These are phyloP conservation scores for Picochlorum sp. DNA, from an alignment of 139 green algal species.

Conservation along the genomic window DNA sequence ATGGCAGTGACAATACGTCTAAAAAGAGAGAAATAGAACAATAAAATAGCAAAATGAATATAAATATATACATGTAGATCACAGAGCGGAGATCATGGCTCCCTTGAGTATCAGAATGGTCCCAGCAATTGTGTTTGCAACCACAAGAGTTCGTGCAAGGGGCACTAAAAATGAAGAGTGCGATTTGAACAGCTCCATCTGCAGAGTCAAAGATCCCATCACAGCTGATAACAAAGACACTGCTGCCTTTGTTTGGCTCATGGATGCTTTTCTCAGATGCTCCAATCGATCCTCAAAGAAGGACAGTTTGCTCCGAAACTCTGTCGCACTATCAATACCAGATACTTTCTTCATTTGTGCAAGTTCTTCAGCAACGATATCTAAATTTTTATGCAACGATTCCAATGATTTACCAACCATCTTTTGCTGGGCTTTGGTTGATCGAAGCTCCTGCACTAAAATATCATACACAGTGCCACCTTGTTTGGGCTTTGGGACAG, in stretches of 20 bases:
- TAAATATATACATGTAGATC: too few relatives aligned
- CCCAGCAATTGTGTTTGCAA: not conserved
- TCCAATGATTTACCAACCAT: slow-evolving; percentile 13
- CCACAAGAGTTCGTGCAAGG: not conserved
- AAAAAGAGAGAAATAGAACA: too few relatives aligned
- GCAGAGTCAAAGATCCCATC: not conserved
- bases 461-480: slow-evolving; percentile 44
- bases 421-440: slow-evolving; percentile 39
- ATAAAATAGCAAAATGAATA: too few relatives aligned
- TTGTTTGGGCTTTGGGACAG: slow-evolving; percentile 12
- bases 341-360: slow-evolving; percentile 2
- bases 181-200: slow-evolving; percentile 10
- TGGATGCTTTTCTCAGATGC: too few relatives aligned
- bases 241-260: too few relatives aligned
- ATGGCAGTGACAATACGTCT: too few relatives aligned
- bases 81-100: too few relatives aligned
- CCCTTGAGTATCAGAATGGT: not conserved
- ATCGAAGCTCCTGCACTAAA: slow-evolving; percentile 33
- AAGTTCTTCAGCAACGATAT: not conserved
- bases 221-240: not conserved
- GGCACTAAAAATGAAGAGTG: slow-evolving; percentile 14
- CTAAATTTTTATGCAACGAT: slow-evolving; percentile 20
- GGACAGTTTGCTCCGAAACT: not conserved
- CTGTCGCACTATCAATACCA: not conserved
- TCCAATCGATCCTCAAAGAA: too few relatives aligned